Conservation (phyloP, 2,329 filamentous ascomycete species). For the Tolypocladium tropicale region DNA sequence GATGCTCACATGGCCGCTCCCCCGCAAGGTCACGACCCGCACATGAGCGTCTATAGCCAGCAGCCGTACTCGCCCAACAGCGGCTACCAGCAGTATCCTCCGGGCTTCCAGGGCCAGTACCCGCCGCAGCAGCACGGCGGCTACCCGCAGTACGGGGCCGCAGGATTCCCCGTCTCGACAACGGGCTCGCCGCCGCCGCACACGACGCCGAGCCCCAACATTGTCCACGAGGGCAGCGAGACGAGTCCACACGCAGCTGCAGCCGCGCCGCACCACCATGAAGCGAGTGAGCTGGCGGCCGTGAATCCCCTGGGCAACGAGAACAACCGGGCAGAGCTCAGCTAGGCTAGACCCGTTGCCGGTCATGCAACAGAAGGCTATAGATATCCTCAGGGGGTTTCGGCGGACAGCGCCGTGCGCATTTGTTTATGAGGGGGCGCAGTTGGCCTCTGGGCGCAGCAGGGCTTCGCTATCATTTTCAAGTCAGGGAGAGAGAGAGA, state of each 20-base stretch:
- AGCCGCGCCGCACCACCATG: conserved; percentile 5
- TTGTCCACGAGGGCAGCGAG: conserved; percentile 7
- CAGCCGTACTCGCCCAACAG: conserved; percentile 8
- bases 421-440: background rate
- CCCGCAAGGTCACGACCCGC: conserved; percentile 1
- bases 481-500: too few relatives aligned
- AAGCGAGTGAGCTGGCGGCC: conserved; percentile 16
- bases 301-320: conserved; percentile 18
- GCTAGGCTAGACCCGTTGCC: background rate
- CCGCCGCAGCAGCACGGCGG: conserved; percentile 9
- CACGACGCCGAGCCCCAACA: conserved; percentile 18
- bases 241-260: background rate
- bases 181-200: conserved; percentile 16
- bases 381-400: background rate
- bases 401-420: background rate
- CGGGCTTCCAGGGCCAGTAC: conserved; percentile 4
- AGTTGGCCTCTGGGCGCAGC: background rate
- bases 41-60: conserved; percentile 9
- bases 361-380: background rate
- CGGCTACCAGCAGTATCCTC: conserved; percentile 3
- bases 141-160: conserved; percentile 3
- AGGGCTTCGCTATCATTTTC: background rate
- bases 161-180: conserved; percentile 5
- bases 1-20: conserved; percentile 5
- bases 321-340: conserved; percentile 22